Evolutionary conservation across 2,329 filamentous ascomycete species (phyloP).

Genomic region (Cyphellophora attinorum): DNA sequence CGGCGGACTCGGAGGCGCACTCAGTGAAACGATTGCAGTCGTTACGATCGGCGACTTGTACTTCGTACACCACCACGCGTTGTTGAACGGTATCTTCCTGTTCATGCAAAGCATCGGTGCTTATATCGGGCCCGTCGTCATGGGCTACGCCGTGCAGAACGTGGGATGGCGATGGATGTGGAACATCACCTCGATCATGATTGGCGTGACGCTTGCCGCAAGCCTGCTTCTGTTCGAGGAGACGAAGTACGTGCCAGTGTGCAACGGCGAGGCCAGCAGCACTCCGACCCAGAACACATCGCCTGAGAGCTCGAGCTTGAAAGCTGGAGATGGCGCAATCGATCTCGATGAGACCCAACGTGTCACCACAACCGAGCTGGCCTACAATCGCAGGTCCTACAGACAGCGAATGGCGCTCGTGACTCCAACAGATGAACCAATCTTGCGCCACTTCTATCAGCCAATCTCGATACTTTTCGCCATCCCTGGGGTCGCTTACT

Average conservation of each 20-base stretch:
- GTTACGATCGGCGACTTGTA: slow-evolving; percentile 40
- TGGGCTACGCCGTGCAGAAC: slow-evolving; percentile 30
- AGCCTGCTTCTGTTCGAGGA: slow-evolving; percentile 38
- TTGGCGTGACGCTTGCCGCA: slow-evolving; percentile 27
- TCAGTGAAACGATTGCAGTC: slow-evolving; percentile 36
- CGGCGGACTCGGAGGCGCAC: slow-evolving; percentile 33
- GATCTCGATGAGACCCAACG: slow-evolving; percentile 11
- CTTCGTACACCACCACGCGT: slow-evolving; percentile 38
- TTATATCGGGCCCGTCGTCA: slow-evolving; percentile 29
- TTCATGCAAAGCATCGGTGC: slow-evolving; percentile 24
- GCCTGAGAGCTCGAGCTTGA: slow-evolving; percentile 3
- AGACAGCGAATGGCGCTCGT: slow-evolving; percentile 29
- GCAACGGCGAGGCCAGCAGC: slow-evolving; percentile 1
- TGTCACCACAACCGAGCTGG: slow-evolving; percentile 23
- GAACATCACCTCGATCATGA: slow-evolving; percentile 38
- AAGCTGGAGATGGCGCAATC: slow-evolving; percentile 1
- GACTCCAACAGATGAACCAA: slow-evolving; percentile 15
- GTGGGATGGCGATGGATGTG: slow-evolving; percentile 43
- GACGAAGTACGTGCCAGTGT: slow-evolving; percentile 21
- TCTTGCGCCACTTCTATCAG: slow-evolving; percentile 19
- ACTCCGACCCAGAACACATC: slow-evolving; percentile 8
- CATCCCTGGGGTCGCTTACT: slow-evolving; percentile 25
- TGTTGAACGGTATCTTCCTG: slow-evolving; percentile 39
- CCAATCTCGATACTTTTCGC: slow-evolving; percentile 21
- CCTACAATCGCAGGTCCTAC: slow-evolving; percentile 39